Percentiles rank a stretch among this genome's conserved stretches.
Conservation (phyloP, 352 stramenopile genomes). For the Pythium graminicola region DNA sequence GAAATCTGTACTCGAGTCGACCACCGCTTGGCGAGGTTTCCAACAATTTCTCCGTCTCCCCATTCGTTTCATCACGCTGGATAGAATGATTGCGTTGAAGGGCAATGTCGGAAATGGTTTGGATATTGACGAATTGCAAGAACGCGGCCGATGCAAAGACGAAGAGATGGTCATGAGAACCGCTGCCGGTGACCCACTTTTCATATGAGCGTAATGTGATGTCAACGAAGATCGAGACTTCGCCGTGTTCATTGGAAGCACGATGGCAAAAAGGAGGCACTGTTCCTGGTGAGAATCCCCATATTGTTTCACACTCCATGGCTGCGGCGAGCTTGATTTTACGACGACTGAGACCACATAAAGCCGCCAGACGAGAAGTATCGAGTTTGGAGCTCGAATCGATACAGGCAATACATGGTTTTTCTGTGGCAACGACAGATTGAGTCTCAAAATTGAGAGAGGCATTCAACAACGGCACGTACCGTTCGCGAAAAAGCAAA, state of each 20-base stretch:
- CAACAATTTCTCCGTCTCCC: neutral
- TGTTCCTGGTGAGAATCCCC: slow-evolving; percentile 59
- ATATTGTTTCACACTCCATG: slow-evolving; percentile 47
- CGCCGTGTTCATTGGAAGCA: neutral
- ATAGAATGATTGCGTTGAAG: slow-evolving; percentile 13
- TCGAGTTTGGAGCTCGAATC: slow-evolving; percentile 55
- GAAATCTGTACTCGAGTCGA: slow-evolving; percentile 44
- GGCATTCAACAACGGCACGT: too few relatives aligned
- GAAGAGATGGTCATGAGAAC: slow-evolving; percentile 36
- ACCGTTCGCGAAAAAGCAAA: slow-evolving; percentile 73
- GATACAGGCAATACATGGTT: slow-evolving; percentile 52
- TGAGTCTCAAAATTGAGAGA: too few relatives aligned
- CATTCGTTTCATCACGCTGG: neutral
- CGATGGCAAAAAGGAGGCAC: slow-evolving; percentile 56
- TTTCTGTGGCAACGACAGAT: slow-evolving; percentile 23
- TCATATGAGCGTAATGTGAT: slow-evolving; percentile 28
- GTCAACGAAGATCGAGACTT: slow-evolving; percentile 38
- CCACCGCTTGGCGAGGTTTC: neutral
- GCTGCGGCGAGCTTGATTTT: slow-evolving; percentile 63
- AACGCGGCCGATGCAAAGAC: slow-evolving; percentile 35
- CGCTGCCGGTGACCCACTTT: slow-evolving; percentile 42
- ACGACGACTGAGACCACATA: slow-evolving; percentile 47
- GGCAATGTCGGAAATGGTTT: slow-evolving; percentile 35
- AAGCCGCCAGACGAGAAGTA: slow-evolving; percentile 38
- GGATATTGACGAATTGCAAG: slow-evolving; percentile 34